Evolutionary conservation across 1,139 yeast genomes (phyloP), one percentile per base, ranked within the genome.

Genomic region (Diutina pseudorugosa): DNA sequence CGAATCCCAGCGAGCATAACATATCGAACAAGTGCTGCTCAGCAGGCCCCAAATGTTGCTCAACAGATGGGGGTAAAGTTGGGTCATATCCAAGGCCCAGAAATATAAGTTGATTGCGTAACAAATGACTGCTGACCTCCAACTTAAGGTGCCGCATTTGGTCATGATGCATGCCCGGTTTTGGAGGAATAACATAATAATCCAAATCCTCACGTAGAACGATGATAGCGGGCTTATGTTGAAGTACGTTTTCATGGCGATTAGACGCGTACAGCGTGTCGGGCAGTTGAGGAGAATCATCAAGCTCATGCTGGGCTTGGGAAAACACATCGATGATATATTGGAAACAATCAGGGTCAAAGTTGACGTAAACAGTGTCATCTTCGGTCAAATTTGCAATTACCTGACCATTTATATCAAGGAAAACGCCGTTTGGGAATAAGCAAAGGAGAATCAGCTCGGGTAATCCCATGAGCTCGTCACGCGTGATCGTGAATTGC

Each of bases 201-300:
- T 94, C 98, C 59, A 94, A 74, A 65, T 94, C 98, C 66, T 94
- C 99, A 56, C 97, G 75, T 54, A 94, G 73, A 3, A 93, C 97
- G 55, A 94, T 90, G 50, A 94, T 85, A 0, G 96, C 89, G 0
- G 98, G 98, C 60, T 89, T 85, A 54, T 82, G 82, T 59, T 80
- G 82, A 56, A 91, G 60, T 25, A 59, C 53, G 27, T 40, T 48
- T 16, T 36, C 43, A 14, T 40, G 51, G n/a, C 33, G 43, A 7
- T 12, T 14, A 18, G 27, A 21, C 33, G 25, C 18, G 30, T 43
- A 27, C 44, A 56, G 53, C 20, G 47, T 21, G n/a, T 47, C 52
- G 0, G 73, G 71, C 2, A 68, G 41, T 18, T 36, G 33, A 47
- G 44, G 50, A 42, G 11, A 19, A 19, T 62, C 66, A 43, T 60